A percentile compares a stretch with the other conserved stretches of the same genome.
These are phyloP conservation scores for Penicillium mononematosum DNA, from an alignment of 495 filamentous ascomycete genomes.

Conservation along the genomic window DNA sequence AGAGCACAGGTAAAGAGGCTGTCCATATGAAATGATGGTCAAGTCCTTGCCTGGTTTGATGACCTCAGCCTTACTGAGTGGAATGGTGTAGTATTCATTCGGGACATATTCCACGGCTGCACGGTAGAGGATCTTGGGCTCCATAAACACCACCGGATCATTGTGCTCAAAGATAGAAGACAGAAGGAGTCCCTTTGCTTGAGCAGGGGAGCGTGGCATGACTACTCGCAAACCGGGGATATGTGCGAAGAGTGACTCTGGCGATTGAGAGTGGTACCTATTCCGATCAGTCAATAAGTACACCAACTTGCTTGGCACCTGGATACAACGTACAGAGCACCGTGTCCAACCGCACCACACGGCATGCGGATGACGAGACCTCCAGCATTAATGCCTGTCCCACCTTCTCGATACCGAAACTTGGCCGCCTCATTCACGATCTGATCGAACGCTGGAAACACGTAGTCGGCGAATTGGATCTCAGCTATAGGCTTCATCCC, in stretches of 20 bases:
- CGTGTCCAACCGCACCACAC: slow-evolving; percentile 91
- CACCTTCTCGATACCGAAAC: slow-evolving; percentile 81
- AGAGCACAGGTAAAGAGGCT: slow-evolving; percentile 85
- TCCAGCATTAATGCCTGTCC: slow-evolving; percentile 63
- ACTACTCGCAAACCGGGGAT: slow-evolving; percentile 87
- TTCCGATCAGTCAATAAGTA: slow-evolving; percentile 10
- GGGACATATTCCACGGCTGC: slow-evolving; percentile 96
- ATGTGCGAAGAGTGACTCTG: slow-evolving; percentile 89
- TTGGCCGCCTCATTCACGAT: slow-evolving; percentile 97
- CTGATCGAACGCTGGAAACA: slow-evolving; percentile 96
- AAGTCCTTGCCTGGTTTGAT: slow-evolving; percentile 80
- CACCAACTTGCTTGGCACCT: too few relatives aligned
- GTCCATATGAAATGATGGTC: slow-evolving; percentile 88
- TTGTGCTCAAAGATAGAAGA: slow-evolving; percentile 73
- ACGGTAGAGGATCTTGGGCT: slow-evolving; percentile 93
- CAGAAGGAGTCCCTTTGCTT: slow-evolving; percentile 89
- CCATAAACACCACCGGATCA: slow-evolving; percentile 94
- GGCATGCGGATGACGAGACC: slow-evolving; percentile 94
- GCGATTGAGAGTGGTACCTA: slow-evolving; percentile 90
- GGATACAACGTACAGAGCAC: slow-evolving; percentile 66
- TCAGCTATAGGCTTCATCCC: slow-evolving; percentile 94
- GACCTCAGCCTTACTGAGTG: slow-evolving; percentile 85
- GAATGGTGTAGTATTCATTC: slow-evolving; percentile 74
- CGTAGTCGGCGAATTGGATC: slow-evolving; percentile 98
- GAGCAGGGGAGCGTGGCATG: slow-evolving; percentile 83